phyloP scores from a whole-genome alignment of 2,329 filamentous ascomycete genomes.

The Cercospora sp. region DNA sequence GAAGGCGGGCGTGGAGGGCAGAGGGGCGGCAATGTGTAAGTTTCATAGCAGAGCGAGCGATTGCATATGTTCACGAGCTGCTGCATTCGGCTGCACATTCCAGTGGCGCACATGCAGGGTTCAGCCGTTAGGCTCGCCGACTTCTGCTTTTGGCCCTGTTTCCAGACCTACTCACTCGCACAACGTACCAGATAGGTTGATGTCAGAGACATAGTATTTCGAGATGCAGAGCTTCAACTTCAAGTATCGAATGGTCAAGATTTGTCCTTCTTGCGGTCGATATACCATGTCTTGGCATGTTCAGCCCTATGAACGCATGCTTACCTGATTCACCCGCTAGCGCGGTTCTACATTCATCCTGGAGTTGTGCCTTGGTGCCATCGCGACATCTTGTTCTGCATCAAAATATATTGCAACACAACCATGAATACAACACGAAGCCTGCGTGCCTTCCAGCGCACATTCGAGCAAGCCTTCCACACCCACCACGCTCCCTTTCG shows the following conservation, averaged over 20 bases:
- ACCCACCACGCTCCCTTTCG: conserved; percentile 30
- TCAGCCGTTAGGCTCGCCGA: neutral
- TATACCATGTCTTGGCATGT: neutral
- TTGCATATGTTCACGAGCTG: neutral
- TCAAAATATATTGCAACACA: neutral
- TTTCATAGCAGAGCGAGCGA: neutral
- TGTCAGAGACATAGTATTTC: too few species aligned
- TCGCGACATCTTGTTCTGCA: neutral
- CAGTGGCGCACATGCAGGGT: neutral
- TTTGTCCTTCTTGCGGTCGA: neutral
- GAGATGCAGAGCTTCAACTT: neutral
- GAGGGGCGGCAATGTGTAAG: neutral
- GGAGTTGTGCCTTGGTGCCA: neutral
- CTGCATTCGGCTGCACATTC: neutral
- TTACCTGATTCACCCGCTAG: conserved; percentile 7
- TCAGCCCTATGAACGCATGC: conserved; percentile 11
- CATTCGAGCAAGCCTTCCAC: conserved; percentile 39
- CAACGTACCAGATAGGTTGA: neutral
- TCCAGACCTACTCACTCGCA: neutral
- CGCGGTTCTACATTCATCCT: conserved; percentile 8
- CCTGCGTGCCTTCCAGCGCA: conserved; percentile 39
- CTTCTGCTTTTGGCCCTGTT: neutral
- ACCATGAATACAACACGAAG: conserved; percentile 27
- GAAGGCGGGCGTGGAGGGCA: neutral
- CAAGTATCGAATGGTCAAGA: neutral